Evolutionary conservation across 176 grass and related monocot genomes (phyloP), one percentile per base, ranked within the genome.

Genomic region (Musa itinerans): DNA sequence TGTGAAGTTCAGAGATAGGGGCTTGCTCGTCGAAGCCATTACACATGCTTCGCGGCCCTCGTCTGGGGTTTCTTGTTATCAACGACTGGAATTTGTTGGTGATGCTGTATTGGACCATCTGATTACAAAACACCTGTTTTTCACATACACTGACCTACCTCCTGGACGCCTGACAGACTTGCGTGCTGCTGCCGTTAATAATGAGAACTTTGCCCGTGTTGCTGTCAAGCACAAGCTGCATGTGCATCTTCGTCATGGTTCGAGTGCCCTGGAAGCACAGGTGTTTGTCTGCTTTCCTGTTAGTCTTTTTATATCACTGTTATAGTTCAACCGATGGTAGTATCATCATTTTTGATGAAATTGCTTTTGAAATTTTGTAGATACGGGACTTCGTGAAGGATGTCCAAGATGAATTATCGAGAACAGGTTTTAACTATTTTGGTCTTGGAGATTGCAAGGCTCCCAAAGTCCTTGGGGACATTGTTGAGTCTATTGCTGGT

Each of bases 51-150:
- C 95, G 1, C 90, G 88, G 48, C 91, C 95, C 22, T 94, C 95
- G 62, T 99, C 95, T 74, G 95, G 95, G 13, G 95, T 99, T 56
- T 94, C 91, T 27, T 99, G 95, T 86, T 99, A 99, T 82, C 95
- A 99, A 79, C 85, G 91, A 19, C 78, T 99, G 73, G 95, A 94
- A 87, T 99, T 99, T 90, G 84, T 99, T 87, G 91, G 95, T 14
- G 95, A 99, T 86, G 95, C 95, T 69, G 95, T 99, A 52, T 83
- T 99, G 83, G 95, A 99, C 81, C 91, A 99, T 90, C 82, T 99
- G 54, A 99, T 99, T 56, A 99, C 91, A 50, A 89, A 74, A 57
- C 86, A 92, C 54, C 74, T 99, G 48, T 99, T 99, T 84, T 99
- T 99, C 55, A 94, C 89, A 19, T 99, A 99, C 83, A 94, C 95